phyloP scores from a whole-genome alignment of 331 rosid species.

The Cydonia oblonga region DNA sequence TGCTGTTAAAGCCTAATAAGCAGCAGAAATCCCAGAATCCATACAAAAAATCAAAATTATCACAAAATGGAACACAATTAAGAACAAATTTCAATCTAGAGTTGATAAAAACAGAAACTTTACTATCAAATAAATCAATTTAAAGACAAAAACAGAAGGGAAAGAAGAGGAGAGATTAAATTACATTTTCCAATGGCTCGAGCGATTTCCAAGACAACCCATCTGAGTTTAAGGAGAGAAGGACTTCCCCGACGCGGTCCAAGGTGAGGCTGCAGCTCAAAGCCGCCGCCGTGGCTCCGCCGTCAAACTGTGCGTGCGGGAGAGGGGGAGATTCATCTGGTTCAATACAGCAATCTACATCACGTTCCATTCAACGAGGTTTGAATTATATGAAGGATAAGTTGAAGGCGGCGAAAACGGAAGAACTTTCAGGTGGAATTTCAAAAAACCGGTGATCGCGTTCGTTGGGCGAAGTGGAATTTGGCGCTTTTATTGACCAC shows the following conservation, averaged over 20 bases:
- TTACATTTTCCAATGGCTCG: conserved; percentile 30
- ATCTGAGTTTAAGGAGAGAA: conserved; percentile 40
- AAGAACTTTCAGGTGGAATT: background rate
- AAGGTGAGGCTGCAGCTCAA: conserved; percentile 46
- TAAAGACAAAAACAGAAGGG: background rate
- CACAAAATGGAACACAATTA: background rate
- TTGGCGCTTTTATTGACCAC: background rate
- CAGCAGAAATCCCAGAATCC: background rate
- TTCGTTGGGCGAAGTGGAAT: background rate
- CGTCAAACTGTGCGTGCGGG: conserved; percentile 11
- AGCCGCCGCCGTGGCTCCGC: conserved; percentile 9
- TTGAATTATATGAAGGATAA: background rate
- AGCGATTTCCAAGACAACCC: conserved; percentile 59
- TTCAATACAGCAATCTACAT: conserved; percentile 18
- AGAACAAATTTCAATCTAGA: background rate
- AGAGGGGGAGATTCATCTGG: conserved; percentile 20
- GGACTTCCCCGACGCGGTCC: conserved; percentile 56
- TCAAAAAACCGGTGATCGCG: background rate
- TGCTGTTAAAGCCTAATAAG: background rate
- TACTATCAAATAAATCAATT: background rate
- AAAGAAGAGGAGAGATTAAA: background rate
- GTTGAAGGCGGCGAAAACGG: background rate
- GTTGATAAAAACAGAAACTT: background rate
- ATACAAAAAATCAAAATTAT: background rate
- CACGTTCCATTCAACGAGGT: conserved; percentile 47